Evolutionary conservation across 192 early-diverging fungal species (phyloP).

Genomic region (Lobosporangium transversale): DNA sequence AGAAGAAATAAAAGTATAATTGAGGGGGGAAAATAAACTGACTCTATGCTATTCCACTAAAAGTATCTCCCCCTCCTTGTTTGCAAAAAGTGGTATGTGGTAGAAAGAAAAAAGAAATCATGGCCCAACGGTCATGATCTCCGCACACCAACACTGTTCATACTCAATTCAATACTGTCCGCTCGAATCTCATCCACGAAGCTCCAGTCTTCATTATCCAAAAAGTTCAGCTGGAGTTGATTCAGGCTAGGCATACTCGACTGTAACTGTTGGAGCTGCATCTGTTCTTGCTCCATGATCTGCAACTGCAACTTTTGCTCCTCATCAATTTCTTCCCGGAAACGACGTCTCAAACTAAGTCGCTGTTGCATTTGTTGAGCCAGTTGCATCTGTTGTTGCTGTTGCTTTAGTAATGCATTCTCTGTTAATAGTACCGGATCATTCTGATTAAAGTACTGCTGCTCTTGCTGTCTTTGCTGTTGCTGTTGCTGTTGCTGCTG

Average conservation of each 20-base stretch:
- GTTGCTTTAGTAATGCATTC: conserved; percentile 16
- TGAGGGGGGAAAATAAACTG: too few species aligned
- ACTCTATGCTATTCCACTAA: too few species aligned
- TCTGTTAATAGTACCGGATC: not conserved
- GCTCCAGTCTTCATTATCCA: conserved; percentile 51
- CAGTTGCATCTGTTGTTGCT: conserved; percentile 28
- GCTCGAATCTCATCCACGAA: conserved; percentile 45
- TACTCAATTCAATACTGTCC: conserved; percentile 10
- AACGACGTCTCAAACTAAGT: conserved; percentile 17
- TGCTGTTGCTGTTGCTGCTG: conserved; percentile 5
- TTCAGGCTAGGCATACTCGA: conserved; percentile 24
- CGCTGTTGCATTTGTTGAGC: conserved; percentile 45
- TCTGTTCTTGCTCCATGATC: conserved; percentile 50
- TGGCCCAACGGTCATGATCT: conserved; percentile 40
- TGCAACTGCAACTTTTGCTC: conserved; percentile 37
- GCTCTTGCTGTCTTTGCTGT: conserved; percentile 18
- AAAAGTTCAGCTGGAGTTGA: conserved; percentile 40
- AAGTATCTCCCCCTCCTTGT: too few species aligned
- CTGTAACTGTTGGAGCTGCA: conserved; percentile 36
- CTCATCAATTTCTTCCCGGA: conserved; percentile 30
- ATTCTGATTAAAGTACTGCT: conserved; percentile 6
- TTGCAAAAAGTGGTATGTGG: too few species aligned
- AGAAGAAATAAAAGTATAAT: too few species aligned
- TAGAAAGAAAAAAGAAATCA: too few species aligned
- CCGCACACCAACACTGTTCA: conserved; percentile 5